phyloP scores from a whole-genome alignment of 2,329 filamentous ascomycete species.

The Neocucurbitaria cava region DNA sequence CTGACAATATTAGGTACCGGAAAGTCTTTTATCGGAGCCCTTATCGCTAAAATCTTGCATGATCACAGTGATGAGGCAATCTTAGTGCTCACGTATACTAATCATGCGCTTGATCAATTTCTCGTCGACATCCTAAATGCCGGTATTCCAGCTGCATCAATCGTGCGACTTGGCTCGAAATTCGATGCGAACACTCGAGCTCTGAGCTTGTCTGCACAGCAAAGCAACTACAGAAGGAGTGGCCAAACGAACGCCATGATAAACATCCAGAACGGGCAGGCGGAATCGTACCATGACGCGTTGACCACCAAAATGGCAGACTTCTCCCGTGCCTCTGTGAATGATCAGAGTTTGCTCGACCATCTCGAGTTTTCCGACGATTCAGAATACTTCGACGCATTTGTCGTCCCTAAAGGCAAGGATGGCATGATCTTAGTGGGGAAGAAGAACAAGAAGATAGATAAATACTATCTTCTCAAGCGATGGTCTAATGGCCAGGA shows the following conservation, averaged over 20 bases:
- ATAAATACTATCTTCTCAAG: constrained; percentile 59
- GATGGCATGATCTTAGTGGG: constrained; percentile 59
- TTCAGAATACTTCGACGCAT: constrained; percentile 62
- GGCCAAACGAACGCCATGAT: constrained; percentile 52
- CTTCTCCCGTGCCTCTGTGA: constrained; percentile 13
- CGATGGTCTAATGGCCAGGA: constrained; percentile 60
- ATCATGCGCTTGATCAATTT: constrained; percentile 57
- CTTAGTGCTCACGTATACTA: constrained; percentile 73
- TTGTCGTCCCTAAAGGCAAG: constrained; percentile 57
- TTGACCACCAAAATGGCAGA: constrained; percentile 16
- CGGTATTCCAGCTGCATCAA: constrained; percentile 58
- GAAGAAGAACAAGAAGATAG: constrained; percentile 54
- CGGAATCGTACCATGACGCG: constrained; percentile 38
- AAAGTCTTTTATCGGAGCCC: constrained; percentile 75
- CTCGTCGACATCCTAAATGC: constrained; percentile 68
- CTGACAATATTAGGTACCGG: constrained; percentile 65
- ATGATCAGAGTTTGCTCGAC: constrained; percentile 47
- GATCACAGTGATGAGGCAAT: constrained; percentile 59
- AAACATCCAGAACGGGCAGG: constrained; percentile 48
- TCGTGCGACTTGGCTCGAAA: constrained; percentile 71
- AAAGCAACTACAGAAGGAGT: constrained; percentile 40
- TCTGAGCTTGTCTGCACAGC: constrained; percentile 57
- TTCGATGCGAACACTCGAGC: constrained; percentile 56
- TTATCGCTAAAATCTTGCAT: constrained; percentile 65
- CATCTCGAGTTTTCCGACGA: constrained; percentile 63